Evolutionary conservation across 75 land plant genomes (phyloP).

Genomic region (Adiantum capillusveneris): DNA sequence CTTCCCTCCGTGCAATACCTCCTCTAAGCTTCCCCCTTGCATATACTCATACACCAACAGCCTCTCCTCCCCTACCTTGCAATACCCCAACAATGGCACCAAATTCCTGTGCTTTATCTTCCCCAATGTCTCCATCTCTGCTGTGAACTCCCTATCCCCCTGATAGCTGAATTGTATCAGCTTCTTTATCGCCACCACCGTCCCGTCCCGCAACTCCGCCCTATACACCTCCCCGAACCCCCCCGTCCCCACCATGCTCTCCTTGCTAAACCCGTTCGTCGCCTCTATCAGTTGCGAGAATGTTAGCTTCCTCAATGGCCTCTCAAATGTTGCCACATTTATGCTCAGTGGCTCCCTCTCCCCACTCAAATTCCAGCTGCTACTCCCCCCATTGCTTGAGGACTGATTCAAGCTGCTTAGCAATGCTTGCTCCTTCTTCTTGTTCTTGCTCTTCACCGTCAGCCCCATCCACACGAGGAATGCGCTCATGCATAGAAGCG

Average conservation of each 20-base stretch:
- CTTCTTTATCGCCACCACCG: constrained; percentile 62
- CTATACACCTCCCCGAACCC: constrained; percentile 63
- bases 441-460: neutral
- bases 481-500: too few relatives aligned
- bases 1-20: constrained; percentile 42
- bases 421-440: too few relatives aligned
- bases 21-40: constrained; percentile 53
- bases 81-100: constrained; percentile 67
- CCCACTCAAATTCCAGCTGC: constrained; percentile 39
- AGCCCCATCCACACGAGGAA: neutral
- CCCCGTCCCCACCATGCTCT: constrained; percentile 39
- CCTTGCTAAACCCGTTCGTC: constrained; percentile 54
- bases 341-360: constrained; percentile 49
- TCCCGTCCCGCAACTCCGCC: constrained; percentile 56
- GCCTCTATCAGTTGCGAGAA: constrained; percentile 65
- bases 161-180: constrained; percentile 53
- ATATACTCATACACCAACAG: constrained; percentile 78
- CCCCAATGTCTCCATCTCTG: constrained; percentile 77
- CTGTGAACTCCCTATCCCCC: constrained; percentile 57
- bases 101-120: constrained; percentile 62
- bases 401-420: too few relatives aligned
- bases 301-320: constrained; percentile 59
- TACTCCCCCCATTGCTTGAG: neutral
- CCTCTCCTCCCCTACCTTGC: constrained; percentile 68
- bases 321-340: constrained; percentile 55